These are phyloP conservation scores for Bassia scoparia DNA, from an alignment of 148 eudicot species.

Conservation along the genomic window DNA sequence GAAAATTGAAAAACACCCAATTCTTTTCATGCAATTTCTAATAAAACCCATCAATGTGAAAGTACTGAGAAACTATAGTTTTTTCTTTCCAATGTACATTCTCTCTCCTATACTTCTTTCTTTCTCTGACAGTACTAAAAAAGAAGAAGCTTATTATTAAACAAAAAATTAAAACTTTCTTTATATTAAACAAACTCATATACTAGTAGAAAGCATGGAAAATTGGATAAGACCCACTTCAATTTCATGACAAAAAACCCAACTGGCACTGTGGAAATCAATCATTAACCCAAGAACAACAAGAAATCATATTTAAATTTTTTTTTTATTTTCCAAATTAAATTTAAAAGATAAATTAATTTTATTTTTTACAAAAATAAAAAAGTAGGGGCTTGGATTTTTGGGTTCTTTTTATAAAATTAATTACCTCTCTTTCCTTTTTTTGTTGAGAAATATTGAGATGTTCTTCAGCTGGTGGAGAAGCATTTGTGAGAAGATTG, in stretches of 20 bases:
- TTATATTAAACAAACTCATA: constrained; percentile 10
- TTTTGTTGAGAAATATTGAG: not conserved
- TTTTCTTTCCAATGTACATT: constrained; percentile 23
- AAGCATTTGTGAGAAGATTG: constrained; percentile 31
- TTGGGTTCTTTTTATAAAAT: constrained; percentile 2
- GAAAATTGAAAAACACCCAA: constrained; percentile 29
- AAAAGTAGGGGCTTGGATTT: not conserved
- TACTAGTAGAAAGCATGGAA: not conserved
- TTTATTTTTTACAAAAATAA: not conserved
- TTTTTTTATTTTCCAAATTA: constrained; percentile 4
- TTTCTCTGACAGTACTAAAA: constrained; percentile 25
- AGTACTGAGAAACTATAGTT: constrained; percentile 17
- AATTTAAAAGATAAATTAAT: not conserved
- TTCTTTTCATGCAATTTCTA: constrained; percentile 31
- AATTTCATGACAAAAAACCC: constrained; percentile 38
- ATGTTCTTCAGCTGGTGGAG: constrained; percentile 23
- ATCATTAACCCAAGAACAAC: constrained; percentile 38
- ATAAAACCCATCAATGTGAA: constrained; percentile 32
- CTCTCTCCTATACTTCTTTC: not conserved
- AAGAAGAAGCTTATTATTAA: constrained; percentile 10
- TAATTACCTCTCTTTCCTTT: constrained; percentile 3
- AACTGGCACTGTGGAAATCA: constrained; percentile 62
- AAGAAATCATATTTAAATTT: constrained; percentile 20
- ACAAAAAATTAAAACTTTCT: not conserved
- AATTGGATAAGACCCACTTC: constrained; percentile 46